These are phyloP conservation scores for Shiraia bambusicola DNA, from an alignment of 2,329 filamentous ascomycete genomes.

Conservation along the genomic window DNA sequence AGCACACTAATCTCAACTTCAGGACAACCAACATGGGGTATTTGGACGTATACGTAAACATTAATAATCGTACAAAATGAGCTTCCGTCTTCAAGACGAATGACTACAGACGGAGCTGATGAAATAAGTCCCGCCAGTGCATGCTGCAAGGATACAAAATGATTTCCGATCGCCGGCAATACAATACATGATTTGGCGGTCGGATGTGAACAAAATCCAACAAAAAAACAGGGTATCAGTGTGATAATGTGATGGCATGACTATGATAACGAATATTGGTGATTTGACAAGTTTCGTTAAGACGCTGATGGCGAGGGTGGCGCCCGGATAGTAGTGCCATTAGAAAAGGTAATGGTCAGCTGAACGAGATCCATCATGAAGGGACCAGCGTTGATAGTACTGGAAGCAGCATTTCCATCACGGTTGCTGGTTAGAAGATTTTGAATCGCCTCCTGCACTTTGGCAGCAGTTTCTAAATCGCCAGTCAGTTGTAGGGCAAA, in stretches of 20 bases:
- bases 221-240: conserved; percentile 20
- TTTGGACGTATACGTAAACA: no score
- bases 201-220: conserved; percentile 1
- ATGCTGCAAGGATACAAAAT: neutral
- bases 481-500: conserved; percentile 48
- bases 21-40: no score
- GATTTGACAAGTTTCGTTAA: conserved; percentile 1
- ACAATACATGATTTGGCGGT: conserved; percentile 12
- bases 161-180: conserved; percentile 4
- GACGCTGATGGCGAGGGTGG: conserved; percentile 5
- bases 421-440: conserved; percentile 37
- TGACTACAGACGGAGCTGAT: neutral
- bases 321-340: conserved; percentile 36
- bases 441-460: conserved; percentile 48
- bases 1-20: no score
- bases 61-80: no score
- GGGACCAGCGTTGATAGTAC: conserved; percentile 29
- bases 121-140: neutral
- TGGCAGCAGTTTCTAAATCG: conserved; percentile 44
- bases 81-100: neutral
- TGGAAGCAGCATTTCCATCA: conserved; percentile 25
- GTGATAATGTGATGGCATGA: conserved; percentile 5
- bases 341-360: conserved; percentile 34
- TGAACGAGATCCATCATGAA: conserved; percentile 37
- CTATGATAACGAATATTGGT: neutral